Conservation (phyloP, 2,329 filamentous ascomycete species). For the Elsinoe batatas region DNA sequence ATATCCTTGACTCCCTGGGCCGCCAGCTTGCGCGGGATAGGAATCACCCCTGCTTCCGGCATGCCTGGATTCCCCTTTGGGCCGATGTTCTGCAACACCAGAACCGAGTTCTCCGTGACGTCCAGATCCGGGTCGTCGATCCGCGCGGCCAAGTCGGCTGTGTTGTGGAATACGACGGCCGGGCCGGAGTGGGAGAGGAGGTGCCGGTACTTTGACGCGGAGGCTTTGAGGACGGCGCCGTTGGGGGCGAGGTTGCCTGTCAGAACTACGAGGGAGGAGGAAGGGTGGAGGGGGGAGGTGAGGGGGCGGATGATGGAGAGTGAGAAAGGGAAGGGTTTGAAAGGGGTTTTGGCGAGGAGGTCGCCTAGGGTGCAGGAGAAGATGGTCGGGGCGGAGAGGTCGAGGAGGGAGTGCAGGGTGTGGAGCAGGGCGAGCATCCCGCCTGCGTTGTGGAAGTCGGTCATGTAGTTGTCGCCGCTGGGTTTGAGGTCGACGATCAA, state of each 20-base stretch:
- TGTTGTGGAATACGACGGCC: constrained; percentile 41
- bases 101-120: constrained; percentile 36
- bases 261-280: constrained; percentile 38
- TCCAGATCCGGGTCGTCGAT: constrained; percentile 38
- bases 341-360: constrained; percentile 34
- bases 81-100: constrained; percentile 42
- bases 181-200: constrained; percentile 37
- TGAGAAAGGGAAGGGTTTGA: constrained; percentile 34
- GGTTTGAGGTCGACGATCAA: constrained; percentile 44
- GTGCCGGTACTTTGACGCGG: constrained; percentile 38
- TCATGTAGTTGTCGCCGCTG: constrained; percentile 43
- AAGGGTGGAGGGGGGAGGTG: constrained; percentile 35
- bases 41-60: constrained; percentile 44
- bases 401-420: constrained; percentile 36
- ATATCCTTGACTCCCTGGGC: constrained; percentile 42
- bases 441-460: constrained; percentile 45
- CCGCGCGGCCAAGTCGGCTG: constrained; percentile 35
- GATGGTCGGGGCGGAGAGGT: constrained; percentile 38
- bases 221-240: constrained; percentile 42
- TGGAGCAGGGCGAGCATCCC: constrained; percentile 42
- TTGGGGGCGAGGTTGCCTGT: constrained; percentile 40
- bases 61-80: constrained; percentile 44
- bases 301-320: constrained; percentile 36
- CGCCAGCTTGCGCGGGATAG: constrained; percentile 41
- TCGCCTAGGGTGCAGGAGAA: constrained; percentile 40